Evolutionary conservation across 23 red algal species (phyloP).

Genomic region (Chondrus crispus): DNA sequence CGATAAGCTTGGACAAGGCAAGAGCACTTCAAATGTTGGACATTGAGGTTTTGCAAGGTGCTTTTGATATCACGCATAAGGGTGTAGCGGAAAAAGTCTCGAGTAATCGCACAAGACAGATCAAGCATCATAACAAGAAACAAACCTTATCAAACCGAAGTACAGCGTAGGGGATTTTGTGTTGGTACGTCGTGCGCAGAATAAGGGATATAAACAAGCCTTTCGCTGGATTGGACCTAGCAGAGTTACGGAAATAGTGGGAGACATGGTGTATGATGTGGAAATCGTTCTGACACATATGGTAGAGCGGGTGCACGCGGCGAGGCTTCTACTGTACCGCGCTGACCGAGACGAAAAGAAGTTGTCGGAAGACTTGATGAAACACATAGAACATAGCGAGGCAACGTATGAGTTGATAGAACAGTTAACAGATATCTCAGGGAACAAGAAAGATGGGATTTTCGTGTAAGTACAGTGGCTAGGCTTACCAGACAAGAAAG

Average conservation of each 20-base stretch:
- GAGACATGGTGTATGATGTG: neutral
- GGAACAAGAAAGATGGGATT: neutral
- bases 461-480: neutral
- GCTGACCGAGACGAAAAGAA: neutral
- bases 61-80: neutral
- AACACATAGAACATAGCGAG: neutral
- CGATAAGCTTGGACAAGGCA: neutral
- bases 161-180: neutral
- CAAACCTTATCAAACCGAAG: neutral
- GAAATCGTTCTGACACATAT: neutral
- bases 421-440: neutral
- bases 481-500: slow-evolving; percentile 13
- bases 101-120: neutral
- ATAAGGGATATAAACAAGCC: neutral
- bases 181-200: neutral
- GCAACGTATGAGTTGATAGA: neutral
- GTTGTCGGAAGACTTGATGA: neutral
- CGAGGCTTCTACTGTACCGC: neutral
- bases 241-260: too few relatives aligned
- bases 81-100: neutral
- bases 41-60: neutral
- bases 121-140: neutral
- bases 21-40: neutral
- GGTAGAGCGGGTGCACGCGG: neutral
- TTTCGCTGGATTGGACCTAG: neutral